A percentile compares a stretch with the other conserved stretches of the same genome.
Evolutionary conservation across 768 basidiomycete genomes (phyloP).

Genomic region (Lepiota brunneoincarnata): DNA sequence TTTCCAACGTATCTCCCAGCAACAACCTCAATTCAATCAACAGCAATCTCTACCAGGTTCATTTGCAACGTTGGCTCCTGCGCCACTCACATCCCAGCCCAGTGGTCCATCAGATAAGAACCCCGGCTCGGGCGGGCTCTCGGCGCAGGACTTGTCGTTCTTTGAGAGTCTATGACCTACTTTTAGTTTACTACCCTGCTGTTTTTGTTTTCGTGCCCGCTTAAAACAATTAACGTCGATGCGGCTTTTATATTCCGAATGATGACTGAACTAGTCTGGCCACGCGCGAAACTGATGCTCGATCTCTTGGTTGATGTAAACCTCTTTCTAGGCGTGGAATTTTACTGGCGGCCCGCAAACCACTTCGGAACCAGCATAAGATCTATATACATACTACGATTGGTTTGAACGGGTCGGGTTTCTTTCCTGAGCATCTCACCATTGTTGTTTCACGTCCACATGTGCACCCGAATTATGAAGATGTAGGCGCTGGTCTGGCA

Average conservation of each 20-base stretch:
- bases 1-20: constrained; percentile 8
- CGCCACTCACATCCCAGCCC: constrained; percentile 31
- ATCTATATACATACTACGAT: too few relatives aligned
- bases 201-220: too few relatives aligned
- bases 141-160: constrained; percentile 84
- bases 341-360: too few relatives aligned
- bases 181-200: not conserved
- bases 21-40: not conserved
- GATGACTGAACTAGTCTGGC: too few relatives aligned
- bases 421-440: not conserved
- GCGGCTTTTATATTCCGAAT: too few relatives aligned
- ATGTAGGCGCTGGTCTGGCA: not conserved
- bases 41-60: constrained; percentile 14
- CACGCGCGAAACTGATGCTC: too few relatives aligned
- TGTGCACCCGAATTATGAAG: not conserved
- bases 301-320: too few relatives aligned
- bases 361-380: too few relatives aligned
- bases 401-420: not conserved
- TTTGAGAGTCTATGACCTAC: constrained; percentile 59
- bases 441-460: constrained; percentile 1
- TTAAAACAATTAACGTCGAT: too few relatives aligned
- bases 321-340: too few relatives aligned
- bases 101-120: constrained; percentile 20
- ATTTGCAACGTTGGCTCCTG: constrained; percentile 39
- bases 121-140: constrained; percentile 41